Evolutionary conservation across 169 alveolate species (phyloP).

Genomic region (Eimeria tenella): DNA sequence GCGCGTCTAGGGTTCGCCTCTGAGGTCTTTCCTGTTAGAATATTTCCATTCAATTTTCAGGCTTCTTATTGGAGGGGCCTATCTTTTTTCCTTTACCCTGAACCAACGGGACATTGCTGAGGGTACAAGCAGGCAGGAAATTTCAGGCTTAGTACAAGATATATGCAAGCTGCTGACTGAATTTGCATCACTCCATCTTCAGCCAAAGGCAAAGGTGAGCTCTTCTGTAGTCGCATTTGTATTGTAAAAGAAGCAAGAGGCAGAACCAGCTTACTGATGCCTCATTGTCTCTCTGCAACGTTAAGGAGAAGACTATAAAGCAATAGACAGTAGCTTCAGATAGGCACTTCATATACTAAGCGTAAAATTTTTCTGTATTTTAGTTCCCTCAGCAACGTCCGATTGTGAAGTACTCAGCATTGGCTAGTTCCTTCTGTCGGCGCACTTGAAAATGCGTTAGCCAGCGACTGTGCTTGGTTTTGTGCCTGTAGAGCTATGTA

Average conservation of each 20-base stretch:
- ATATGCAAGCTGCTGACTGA: background rate
- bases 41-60: background rate
- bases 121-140: background rate
- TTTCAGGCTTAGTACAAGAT: background rate
- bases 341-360: no score
- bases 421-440: no score
- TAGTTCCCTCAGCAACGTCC: no score
- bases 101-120: constrained; percentile 4
- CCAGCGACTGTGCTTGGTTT: background rate
- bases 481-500: constrained; percentile 12
- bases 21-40: no score
- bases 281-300: background rate
- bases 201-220: constrained; percentile 2
- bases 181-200: constrained; percentile 23
- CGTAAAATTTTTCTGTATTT: no score
- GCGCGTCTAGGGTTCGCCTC: no score
- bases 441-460: no score
- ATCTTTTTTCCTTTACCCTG: constrained; percentile 19
- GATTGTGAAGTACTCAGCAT: no score
- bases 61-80: constrained; percentile 53
- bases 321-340: no score
- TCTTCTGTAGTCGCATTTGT: background rate
- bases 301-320: no score
- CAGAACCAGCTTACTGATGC: background rate
- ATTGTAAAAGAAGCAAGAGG: background rate